Conservation (phyloP, 306 rosid species). For the Medicago ruthenica region DNA sequence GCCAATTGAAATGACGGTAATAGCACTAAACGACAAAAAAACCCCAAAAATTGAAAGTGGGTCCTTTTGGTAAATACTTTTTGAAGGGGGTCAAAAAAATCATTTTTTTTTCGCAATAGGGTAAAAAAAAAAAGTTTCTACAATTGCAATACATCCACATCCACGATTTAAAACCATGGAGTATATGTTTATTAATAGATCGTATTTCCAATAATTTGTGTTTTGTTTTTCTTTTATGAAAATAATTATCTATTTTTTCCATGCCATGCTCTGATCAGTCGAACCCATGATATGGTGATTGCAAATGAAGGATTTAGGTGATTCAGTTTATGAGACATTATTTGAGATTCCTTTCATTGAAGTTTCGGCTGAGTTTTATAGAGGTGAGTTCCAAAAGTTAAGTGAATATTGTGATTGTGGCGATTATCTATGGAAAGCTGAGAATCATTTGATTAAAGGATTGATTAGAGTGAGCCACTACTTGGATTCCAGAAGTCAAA, state of each 20-base stretch:
- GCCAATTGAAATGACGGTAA: no score
- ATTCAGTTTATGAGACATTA: background rate
- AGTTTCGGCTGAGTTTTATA: background rate
- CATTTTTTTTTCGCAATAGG: no score
- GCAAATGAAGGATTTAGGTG: background rate
- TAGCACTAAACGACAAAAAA: no score
- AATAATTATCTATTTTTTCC: no score
- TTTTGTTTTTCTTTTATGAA: no score
- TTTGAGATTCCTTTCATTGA: background rate
- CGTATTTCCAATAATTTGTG: background rate
- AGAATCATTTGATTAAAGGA: background rate
- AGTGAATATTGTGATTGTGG: background rate
- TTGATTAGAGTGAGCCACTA: background rate
- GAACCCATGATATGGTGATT: background rate
- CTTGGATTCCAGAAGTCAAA: background rate
- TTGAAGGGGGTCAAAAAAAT: no score
- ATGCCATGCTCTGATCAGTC: background rate
- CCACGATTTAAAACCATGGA: no score
- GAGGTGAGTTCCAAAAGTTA: background rate
- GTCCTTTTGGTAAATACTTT: no score
- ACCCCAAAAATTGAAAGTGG: no score
- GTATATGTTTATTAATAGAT: no score
- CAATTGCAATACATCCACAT: no score
- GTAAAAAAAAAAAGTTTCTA: no score
- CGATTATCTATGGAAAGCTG: background rate